Percentiles rank a stretch among this genome's conserved stretches.
Conservation (phyloP, 208 protist species). For the Trichomonas vaginalis region DNA sequence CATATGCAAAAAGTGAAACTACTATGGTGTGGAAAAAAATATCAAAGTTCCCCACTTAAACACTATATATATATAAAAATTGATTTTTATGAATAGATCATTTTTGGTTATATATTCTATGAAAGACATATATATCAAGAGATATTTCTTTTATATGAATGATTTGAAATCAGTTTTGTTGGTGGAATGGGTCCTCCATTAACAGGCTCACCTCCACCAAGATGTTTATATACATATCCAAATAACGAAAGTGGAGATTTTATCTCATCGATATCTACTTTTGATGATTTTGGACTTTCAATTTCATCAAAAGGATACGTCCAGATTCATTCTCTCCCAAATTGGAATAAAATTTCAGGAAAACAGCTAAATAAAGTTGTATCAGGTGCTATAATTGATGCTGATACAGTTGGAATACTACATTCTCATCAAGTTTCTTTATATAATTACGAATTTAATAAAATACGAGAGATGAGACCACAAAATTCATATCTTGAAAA, state of each 20-base stretch:
- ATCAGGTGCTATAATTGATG: background rate
- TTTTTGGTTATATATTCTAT: no score
- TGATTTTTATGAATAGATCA: no score
- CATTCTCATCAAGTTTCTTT: background rate
- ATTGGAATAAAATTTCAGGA: background rate
- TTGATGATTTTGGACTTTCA: background rate
- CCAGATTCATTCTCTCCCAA: background rate
- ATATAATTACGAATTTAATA: background rate
- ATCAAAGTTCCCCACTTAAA: no score
- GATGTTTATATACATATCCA: background rate
- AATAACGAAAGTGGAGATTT: background rate
- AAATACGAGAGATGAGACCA: background rate
- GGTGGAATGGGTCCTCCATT: background rate
- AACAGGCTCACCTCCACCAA: background rate
- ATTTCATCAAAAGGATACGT: background rate
- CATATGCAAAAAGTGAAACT: no score
- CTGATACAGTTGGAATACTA: background rate
- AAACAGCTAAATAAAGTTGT: background rate
- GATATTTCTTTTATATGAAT: no score
- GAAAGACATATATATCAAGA: no score
- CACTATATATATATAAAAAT: no score
- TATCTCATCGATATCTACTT: background rate
- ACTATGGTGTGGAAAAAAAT: no score
- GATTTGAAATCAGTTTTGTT: no score
- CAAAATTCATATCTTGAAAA: background rate